Percentiles rank a stretch among this genome's conserved stretches.
These are phyloP conservation scores for Daldinia sp. DNA, from an alignment of 2,329 filamentous ascomycete species.

Conservation along the genomic window DNA sequence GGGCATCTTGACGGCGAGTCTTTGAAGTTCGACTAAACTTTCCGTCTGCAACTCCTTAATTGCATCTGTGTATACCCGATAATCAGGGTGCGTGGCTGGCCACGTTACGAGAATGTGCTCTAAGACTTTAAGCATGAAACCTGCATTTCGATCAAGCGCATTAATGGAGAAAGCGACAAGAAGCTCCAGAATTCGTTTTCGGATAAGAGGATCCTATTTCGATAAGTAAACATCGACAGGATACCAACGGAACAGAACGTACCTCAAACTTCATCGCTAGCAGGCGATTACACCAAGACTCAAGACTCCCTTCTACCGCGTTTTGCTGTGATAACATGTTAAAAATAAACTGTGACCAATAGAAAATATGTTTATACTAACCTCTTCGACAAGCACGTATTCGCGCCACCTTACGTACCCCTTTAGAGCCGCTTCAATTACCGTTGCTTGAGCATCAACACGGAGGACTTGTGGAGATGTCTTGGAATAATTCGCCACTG, in stretches of 20 bases:
- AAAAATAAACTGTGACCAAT: slow-evolving; percentile 32
- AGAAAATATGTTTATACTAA: slow-evolving; percentile 28
- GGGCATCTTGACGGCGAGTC: slow-evolving; percentile 89
- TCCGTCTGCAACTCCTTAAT: slow-evolving; percentile 89
- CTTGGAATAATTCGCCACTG: slow-evolving; percentile 73
- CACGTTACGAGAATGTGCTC: slow-evolving; percentile 91
- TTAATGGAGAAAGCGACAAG: slow-evolving; percentile 87
- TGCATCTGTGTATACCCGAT: slow-evolving; percentile 83
- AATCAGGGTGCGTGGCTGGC: slow-evolving; percentile 77
- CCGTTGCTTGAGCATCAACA: slow-evolving; percentile 89
- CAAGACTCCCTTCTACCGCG: slow-evolving; percentile 72
- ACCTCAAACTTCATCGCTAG: slow-evolving; percentile 77
- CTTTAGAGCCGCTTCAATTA: slow-evolving; percentile 88
- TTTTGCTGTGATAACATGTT: slow-evolving; percentile 59
- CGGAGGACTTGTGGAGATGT: slow-evolving; percentile 78
- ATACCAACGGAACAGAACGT: slow-evolving; percentile 26
- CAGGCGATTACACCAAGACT: slow-evolving; percentile 79
- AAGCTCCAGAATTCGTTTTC: slow-evolving; percentile 83
- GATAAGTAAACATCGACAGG: slow-evolving; percentile 37
- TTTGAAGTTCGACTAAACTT: slow-evolving; percentile 87
- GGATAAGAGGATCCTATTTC: slow-evolving; percentile 79
- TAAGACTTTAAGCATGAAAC: slow-evolving; percentile 88
- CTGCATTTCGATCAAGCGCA: slow-evolving; percentile 79
- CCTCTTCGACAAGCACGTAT: slow-evolving; percentile 41
- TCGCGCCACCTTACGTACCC: slow-evolving; percentile 84